Evolutionary conservation across 1,139 yeast species (phyloP), one percentile per base, ranked within the genome.

Genomic region (Hyphopichia burtonii): DNA sequence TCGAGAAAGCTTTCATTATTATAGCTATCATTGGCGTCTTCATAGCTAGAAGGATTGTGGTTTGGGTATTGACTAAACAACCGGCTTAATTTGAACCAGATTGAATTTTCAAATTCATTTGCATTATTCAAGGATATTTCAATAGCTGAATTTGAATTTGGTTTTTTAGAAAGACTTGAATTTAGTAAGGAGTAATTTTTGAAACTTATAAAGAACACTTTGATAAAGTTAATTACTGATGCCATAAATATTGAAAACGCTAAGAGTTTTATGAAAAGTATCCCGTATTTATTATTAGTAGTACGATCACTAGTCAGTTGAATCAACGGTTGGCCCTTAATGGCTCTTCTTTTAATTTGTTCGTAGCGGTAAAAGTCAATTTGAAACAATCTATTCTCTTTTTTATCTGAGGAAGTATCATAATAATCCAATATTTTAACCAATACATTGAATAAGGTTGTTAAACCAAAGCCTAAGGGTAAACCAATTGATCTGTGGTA

Each of bases 401-500:
- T 43, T 40, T 44, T 47, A 45, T 37, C 58, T 46, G 41, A 48
- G 61, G 30, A 63, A 27, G 23, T 44, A 64, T 37, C 44, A 45
- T 60, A 57, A 44, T 59, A 58, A 35, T 47, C 41, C 12, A 55
- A 40, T 16, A 58, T 41, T 33, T 56, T 52, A 36, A 56, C 51
- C 37, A 61, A 40, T 9, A 58, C 36, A 14, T 59, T 45, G 38
- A 56, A 62, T 9, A 52, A 14, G 3, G 51, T 35, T 3, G 61
- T 46, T 4, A 75, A 55, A 0, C 55, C 41, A n/a, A 63, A 58
- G 0, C 85, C 85, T 10, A 68, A 48, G 0, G 80, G 82, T 28
- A 71, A 49, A 0, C 80, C 82, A 8, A 74, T 49, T 1, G 74
- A 52, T 18, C 56, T 53, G 9, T 79, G 67, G 46, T 78, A 71